Percentiles rank a stretch among this genome's conserved stretches.
These are phyloP conservation scores for Rauvolfia tetraphylla DNA, from an alignment of 257 asterid genomes.

Conservation along the genomic window DNA sequence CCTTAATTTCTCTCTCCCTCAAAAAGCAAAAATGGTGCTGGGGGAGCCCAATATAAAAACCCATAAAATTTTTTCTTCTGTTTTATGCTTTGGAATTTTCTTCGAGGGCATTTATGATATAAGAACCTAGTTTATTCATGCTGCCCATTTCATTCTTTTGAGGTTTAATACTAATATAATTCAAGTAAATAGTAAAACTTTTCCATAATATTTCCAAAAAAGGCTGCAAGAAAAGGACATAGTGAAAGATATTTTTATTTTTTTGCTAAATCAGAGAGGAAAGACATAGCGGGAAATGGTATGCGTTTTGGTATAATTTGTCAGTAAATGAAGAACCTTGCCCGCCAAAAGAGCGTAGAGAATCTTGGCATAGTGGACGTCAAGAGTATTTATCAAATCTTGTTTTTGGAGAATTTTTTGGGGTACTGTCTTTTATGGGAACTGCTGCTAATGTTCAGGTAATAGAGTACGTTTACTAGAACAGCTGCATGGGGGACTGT, in stretches of 20 bases:
- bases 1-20: conserved; percentile 10
- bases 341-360: conserved; percentile 26
- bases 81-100: conserved; percentile 4
- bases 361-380: conserved; percentile 33
- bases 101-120: not conserved
- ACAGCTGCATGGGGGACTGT: conserved; percentile 35
- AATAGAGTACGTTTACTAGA: not conserved
- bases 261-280: not conserved
- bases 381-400: conserved; percentile 17
- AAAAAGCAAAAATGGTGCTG: not conserved
- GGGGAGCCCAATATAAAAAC: not conserved
- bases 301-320: conserved; percentile 12
- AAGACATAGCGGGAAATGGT: conserved; percentile 26
- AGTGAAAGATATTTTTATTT: not conserved
- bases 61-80: not conserved
- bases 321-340: conserved; percentile 11
- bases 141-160: conserved; percentile 3
- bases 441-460: conserved; percentile 37
- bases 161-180: not conserved
- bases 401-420: not conserved
- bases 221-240: not conserved
- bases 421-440: conserved; percentile 25
- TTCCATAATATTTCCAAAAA: not conserved
- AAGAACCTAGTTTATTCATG: not conserved
- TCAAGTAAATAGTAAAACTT: not conserved